Evolutionary conservation across 768 basidiomycete species (phyloP).

Genomic region (Psilocybe subaeruginosa): DNA sequence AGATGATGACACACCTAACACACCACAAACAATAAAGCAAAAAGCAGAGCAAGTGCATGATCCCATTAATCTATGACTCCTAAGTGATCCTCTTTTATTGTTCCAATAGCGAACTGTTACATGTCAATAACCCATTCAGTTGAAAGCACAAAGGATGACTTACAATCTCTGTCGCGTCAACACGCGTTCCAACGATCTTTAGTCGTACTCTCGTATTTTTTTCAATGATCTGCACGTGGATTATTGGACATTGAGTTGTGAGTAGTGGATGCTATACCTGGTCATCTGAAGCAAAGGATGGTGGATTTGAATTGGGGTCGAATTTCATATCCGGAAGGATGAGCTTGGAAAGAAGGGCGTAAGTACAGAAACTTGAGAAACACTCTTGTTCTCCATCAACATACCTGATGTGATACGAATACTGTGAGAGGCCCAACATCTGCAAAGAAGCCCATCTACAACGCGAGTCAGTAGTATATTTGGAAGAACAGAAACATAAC

Average conservation of each 20-base stretch:
- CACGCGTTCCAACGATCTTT: slow-evolving; percentile 97
- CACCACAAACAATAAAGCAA: background rate
- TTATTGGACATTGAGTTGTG: background rate
- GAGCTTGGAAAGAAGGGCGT: slow-evolving; percentile 51
- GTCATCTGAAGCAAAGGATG: slow-evolving; percentile 90
- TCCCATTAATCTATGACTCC: slow-evolving; percentile 78
- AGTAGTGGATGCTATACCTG: slow-evolving; percentile 50
- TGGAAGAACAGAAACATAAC: slow-evolving; percentile 21
- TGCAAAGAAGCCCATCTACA: slow-evolving; percentile 97
- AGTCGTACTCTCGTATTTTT: slow-evolving; percentile 91
- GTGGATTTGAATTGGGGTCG: slow-evolving; percentile 96
- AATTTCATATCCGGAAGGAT: slow-evolving; percentile 94
- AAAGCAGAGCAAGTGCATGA: background rate
- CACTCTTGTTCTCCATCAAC: slow-evolving; percentile 21
- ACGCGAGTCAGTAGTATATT: background rate
- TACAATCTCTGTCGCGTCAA: slow-evolving; percentile 97
- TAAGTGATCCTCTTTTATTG: slow-evolving; percentile 97
- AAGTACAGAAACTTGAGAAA: background rate
- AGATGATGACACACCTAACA: background rate
- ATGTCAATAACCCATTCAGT: slow-evolving; percentile 3
- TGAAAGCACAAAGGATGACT: slow-evolving; percentile 29
- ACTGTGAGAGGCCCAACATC: slow-evolving; percentile 94
- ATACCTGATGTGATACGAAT: slow-evolving; percentile 94
- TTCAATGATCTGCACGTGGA: slow-evolving; percentile 72
- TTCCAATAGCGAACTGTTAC: slow-evolving; percentile 90